phyloP scores from a whole-genome alignment of 306 rosid species.

The Crataegus laevigata region DNA sequence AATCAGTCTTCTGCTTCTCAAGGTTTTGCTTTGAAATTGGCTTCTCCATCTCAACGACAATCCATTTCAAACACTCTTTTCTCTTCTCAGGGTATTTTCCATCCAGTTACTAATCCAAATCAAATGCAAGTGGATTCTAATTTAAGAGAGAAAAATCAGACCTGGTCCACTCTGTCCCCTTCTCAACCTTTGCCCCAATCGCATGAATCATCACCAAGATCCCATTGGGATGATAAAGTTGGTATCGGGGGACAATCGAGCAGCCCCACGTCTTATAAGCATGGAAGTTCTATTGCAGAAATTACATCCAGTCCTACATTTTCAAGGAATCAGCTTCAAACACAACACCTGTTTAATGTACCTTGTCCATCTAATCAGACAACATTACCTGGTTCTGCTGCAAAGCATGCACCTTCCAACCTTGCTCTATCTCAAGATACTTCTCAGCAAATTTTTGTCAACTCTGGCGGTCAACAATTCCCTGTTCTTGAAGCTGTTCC shows the following conservation, averaged over 20 bases:
- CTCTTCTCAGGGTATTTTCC: conserved; percentile 28
- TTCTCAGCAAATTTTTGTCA: conserved; percentile 13
- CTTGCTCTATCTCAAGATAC: conserved; percentile 26
- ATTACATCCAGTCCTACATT: conserved; percentile 29
- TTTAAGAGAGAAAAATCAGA: conserved; percentile 25
- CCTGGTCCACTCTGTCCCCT: conserved; percentile 20
- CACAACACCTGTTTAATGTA: conserved; percentile 16
- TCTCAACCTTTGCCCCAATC: conserved; percentile 22
- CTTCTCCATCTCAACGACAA: conserved; percentile 30
- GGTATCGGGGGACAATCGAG: conserved; percentile 14
- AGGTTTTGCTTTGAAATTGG: conserved; percentile 37
- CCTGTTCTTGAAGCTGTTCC: conserved; percentile 35
- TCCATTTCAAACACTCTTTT: conserved; percentile 22
- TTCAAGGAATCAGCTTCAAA: conserved; percentile 35
- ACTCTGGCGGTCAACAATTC: conserved; percentile 25
- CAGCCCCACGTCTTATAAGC: conserved; percentile 23
- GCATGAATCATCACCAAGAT: conserved; percentile 28
- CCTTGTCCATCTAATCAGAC: conserved; percentile 25
- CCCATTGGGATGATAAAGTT: conserved; percentile 31
- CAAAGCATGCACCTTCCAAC: conserved; percentile 25
- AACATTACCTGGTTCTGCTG: conserved; percentile 17
- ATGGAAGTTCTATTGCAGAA: conserved; percentile 19
- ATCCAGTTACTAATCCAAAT: conserved; percentile 24
- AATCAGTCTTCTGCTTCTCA: conserved; percentile 31
- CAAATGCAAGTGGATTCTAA: conserved; percentile 21